Base-by-base conservation (phyloP, 352 stramenopile species). In the Thraustochytrium striatum region DNA sequence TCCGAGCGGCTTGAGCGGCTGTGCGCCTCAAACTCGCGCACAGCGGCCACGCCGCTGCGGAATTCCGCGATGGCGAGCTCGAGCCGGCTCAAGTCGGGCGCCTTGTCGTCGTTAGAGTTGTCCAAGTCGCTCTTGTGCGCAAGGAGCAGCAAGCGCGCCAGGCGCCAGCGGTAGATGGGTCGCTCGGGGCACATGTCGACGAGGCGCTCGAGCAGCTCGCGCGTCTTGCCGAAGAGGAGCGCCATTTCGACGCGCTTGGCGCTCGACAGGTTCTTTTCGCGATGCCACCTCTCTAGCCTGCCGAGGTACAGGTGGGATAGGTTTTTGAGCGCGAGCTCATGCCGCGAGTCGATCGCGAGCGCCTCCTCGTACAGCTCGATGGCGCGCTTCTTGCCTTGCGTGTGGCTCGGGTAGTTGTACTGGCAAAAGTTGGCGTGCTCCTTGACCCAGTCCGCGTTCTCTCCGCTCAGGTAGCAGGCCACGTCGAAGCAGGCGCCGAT, bases 391-490 rank as follows among this genome's bases (percentile, higher is more conserved):
- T 13, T 5, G 39, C 39, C 5, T n/a, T 47, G n/a, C 21, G 5
- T 52, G 25, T 3, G 0, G 21, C 25, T 7, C 2, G 21, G 25
- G n/a, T 16, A 11, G 5, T 2, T 52, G 30, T 75, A 70, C 3
- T 41, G n/a, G 1, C 58, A 28, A 41, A 70, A 70, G 47, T 75
- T 75, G 8, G 65, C 65, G 16, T 70, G 30, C 5, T 75, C 65
- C 39, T 75, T 75, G n/a, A 55, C 44, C 65, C 65, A 75, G 50
- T 75, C 65, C 0, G 68, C 19, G 30, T 75, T 75, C 25, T 1
- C 43, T 8, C 41, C 28, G 43, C 43, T 36, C 16, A 61, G n/a
- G 5, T 21, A 19, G 13, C 50, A 58, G 32, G 65, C 65, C 19
- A 30, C 11, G 5, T 61, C 50, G 50, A 75, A 75, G 52, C 44